These are phyloP conservation scores for Claviceps paspali DNA, from an alignment of 2,329 filamentous ascomycete species.

Conservation along the genomic window DNA sequence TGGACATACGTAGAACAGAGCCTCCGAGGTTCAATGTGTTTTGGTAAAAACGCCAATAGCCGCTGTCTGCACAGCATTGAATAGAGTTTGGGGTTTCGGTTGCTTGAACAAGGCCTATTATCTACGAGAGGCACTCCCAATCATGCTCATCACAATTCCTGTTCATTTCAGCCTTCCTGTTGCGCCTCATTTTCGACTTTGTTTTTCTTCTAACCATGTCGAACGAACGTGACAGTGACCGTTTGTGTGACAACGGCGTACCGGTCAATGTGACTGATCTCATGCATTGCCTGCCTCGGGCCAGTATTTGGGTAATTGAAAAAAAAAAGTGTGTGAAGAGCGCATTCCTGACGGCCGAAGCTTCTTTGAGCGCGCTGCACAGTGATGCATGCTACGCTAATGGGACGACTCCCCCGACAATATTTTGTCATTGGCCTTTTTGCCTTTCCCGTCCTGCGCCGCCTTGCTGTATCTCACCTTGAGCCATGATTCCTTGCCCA, in stretches of 20 bases:
- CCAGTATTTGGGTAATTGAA: background rate
- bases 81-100: no score
- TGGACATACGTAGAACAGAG: background rate
- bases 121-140: background rate
- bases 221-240: background rate
- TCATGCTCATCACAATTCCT: background rate
- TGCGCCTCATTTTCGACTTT: background rate
- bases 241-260: no score
- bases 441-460: background rate
- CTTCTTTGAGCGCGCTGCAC: background rate
- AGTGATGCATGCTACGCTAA: background rate
- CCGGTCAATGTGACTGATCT: slow-evolving; percentile 5
- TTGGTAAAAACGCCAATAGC: no score
- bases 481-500: background rate
- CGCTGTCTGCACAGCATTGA: no score
- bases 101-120: background rate
- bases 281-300: slow-evolving; percentile 1
- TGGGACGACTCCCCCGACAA: background rate
- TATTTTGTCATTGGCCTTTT: background rate
- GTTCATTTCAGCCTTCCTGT: background rate
- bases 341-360: background rate
- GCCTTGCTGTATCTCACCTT: background rate
- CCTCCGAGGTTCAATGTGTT: no score
- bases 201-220: background rate
- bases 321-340: background rate